A percentile compares a stretch with the other conserved stretches of the same genome.
phyloP scores from a whole-genome alignment of 805 yeast genomes.

The Candida saitoana region DNA sequence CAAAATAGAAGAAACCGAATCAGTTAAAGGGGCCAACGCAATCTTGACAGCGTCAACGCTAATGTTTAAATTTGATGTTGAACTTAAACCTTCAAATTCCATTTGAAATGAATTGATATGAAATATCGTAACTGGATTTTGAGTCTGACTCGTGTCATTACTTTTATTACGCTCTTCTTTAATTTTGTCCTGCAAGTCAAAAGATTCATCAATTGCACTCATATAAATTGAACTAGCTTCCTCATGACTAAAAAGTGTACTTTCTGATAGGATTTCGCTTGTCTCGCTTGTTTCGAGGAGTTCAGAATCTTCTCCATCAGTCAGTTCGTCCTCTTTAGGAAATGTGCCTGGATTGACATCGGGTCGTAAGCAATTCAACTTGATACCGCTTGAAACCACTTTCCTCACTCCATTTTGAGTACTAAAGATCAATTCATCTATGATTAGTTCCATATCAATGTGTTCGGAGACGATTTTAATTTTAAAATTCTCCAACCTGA shows the following conservation, averaged over 20 bases:
- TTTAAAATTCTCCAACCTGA: constrained; percentile 44
- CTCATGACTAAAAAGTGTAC: constrained; percentile 63
- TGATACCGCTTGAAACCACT: constrained; percentile 37
- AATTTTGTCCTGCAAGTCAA: constrained; percentile 15
- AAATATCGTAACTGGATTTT: constrained; percentile 18
- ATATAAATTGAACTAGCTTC: constrained; percentile 71
- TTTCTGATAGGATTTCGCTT: constrained; percentile 47
- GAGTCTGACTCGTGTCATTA: neutral
- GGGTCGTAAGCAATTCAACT: constrained; percentile 39
- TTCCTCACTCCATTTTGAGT: constrained; percentile 47
- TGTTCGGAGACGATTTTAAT: constrained; percentile 48
- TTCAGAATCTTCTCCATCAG: constrained; percentile 16
- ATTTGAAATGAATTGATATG: constrained; percentile 35
- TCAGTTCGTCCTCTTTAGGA: constrained; percentile 3
- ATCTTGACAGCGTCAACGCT: constrained; percentile 38
- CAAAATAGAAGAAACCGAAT: constrained; percentile 32
- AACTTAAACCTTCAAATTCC: constrained; percentile 46
- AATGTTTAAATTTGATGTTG: constrained; percentile 32
- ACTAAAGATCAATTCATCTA: constrained; percentile 28
- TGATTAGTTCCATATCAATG: constrained; percentile 28
- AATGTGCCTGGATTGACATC: constrained; percentile 27
- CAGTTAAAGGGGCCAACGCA: constrained; percentile 43
- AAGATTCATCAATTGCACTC: constrained; percentile 69
- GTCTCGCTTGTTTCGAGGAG: constrained; percentile 34
- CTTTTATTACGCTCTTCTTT: constrained; percentile 5